Percentiles rank a stretch among this genome's conserved stretches.
These are phyloP conservation scores for Paramecium caudatum DNA, from an alignment of 73 alveolate genomes.

Conservation along the genomic window DNA sequence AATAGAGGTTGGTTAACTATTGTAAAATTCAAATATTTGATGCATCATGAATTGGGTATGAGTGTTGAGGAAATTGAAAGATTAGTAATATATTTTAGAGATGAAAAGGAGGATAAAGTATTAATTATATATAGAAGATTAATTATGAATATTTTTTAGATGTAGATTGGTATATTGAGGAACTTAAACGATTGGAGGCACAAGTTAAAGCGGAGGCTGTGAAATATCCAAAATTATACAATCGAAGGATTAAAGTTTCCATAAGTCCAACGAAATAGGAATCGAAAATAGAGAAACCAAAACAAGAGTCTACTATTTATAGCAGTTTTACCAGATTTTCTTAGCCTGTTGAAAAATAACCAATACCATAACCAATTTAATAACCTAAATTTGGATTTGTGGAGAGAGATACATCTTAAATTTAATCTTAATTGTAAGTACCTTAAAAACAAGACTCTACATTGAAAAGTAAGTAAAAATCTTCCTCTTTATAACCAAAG, in stretches of 20 bases:
- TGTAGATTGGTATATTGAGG: constrained; percentile 63
- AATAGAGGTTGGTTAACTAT: constrained; percentile 35
- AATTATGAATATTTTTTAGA: constrained; percentile 37
- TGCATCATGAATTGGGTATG: constrained; percentile 44
- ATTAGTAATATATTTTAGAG: constrained; percentile 24
- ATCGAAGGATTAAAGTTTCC: background rate
- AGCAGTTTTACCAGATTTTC: constrained; percentile 61
- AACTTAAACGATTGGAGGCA: constrained; percentile 24
- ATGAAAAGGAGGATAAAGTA: constrained; percentile 65
- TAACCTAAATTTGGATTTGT: constrained; percentile 49
- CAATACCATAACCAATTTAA: constrained; percentile 44
- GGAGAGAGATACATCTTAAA: constrained; percentile 34
- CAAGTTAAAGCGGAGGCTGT: background rate
- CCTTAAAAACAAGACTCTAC: background rate
- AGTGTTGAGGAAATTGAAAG: constrained; percentile 12
- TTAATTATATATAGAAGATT: background rate
- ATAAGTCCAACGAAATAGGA: background rate
- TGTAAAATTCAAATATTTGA: constrained; percentile 41
- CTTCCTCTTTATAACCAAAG: constrained; percentile 40
- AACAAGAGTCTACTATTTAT: constrained; percentile 42
- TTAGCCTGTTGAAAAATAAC: constrained; percentile 22
- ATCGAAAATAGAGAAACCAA: background rate
- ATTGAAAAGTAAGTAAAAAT: background rate
- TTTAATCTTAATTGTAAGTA: background rate
- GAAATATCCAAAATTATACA: constrained; percentile 20